phyloP scores from a whole-genome alignment of 495 filamentous ascomycete species.

The Xylaria nigripes region DNA sequence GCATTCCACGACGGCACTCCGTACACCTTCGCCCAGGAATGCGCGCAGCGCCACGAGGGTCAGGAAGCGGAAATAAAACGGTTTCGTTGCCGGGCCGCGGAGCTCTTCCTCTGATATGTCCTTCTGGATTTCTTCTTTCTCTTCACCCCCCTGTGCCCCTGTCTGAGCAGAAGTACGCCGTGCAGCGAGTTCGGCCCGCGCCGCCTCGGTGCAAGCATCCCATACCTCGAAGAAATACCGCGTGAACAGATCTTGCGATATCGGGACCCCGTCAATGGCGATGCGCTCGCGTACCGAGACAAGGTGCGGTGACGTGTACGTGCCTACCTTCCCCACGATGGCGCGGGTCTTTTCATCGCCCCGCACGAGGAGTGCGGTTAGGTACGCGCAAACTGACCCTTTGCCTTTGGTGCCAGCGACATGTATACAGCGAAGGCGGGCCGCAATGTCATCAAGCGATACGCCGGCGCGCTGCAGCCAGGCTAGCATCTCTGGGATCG shows the following conservation, averaged over 20 bases:
- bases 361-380: conserved; percentile 33
- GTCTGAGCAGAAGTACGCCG: background rate
- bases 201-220: conserved; percentile 42
- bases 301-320: conserved; percentile 63
- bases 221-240: conserved; percentile 60
- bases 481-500: conserved; percentile 79
- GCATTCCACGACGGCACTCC: conserved; percentile 38
- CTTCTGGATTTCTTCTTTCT: background rate
- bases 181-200: conserved; percentile 30
- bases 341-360: background rate
- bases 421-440: conserved; percentile 40
- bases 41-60: conserved; percentile 39
- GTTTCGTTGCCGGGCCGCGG: conserved; percentile 34
- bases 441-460: conserved; percentile 26
- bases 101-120: conserved; percentile 7
- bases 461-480: conserved; percentile 73
- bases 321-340: conserved; percentile 40
- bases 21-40: conserved; percentile 36
- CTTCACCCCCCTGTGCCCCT: background rate
- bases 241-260: conserved; percentile 47
- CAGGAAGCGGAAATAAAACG: conserved; percentile 52
- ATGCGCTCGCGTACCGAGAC: conserved; percentile 57
- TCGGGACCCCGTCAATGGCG: conserved; percentile 44
- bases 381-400: conserved; percentile 44
- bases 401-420: conserved; percentile 59